Evolutionary conservation across 805 yeast species (phyloP).

Genomic region (Candida ulmi): DNA sequence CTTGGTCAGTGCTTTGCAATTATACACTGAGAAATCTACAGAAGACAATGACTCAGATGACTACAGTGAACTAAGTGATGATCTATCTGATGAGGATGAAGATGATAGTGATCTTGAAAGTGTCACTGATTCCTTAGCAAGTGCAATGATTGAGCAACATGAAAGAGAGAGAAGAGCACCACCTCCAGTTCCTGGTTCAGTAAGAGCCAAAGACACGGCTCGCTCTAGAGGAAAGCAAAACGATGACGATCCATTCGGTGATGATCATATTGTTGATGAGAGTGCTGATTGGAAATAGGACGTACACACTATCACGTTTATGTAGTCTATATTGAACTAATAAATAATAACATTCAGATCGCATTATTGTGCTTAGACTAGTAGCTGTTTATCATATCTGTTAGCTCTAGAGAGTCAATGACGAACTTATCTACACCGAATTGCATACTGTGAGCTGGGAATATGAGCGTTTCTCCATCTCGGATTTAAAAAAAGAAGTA

Average conservation of each 20-base stretch:
- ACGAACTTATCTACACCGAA: no score
- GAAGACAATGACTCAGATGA: conserved; percentile 37
- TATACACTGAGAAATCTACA: conserved; percentile 54
- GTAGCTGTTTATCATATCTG: no score
- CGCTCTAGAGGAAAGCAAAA: conserved; percentile 11
- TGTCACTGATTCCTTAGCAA: conserved; percentile 21
- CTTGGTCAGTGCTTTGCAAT: conserved; percentile 65
- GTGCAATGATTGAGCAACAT: conserved; percentile 23
- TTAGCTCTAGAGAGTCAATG: no score
- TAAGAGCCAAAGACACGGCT: background rate
- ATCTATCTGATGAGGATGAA: conserved; percentile 23
- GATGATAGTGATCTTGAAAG: conserved; percentile 29
- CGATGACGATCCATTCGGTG: conserved; percentile 49
- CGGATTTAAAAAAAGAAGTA: no score
- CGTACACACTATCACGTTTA: background rate
- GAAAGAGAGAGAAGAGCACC: conserved; percentile 13
- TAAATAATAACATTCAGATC: no score
- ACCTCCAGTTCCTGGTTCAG: conserved; percentile 13
- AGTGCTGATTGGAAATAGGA: conserved; percentile 17
- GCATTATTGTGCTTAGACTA: no score
- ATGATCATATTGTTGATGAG: conserved; percentile 31
- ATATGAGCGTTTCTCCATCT: no score
- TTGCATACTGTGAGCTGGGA: no score
- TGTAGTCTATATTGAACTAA: background rate
- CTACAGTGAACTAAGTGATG: conserved; percentile 27